phyloP scores from a whole-genome alignment of 106 monocot genomes.

The Narthecium ossifragum region DNA sequence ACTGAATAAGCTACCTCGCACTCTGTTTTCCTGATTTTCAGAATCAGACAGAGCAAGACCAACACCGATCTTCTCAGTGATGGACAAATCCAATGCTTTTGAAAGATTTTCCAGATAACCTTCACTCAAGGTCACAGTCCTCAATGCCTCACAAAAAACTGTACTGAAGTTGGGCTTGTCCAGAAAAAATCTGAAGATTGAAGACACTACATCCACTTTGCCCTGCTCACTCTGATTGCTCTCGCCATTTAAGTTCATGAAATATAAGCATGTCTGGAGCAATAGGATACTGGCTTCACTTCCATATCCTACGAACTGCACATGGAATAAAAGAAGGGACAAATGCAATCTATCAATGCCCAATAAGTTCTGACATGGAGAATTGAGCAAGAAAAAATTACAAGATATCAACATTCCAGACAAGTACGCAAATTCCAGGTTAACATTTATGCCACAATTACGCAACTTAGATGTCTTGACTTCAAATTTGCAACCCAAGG shows the following conservation, averaged over 20 bases:
- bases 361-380: background rate
- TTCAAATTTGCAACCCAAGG: no score
- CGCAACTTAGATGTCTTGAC: background rate
- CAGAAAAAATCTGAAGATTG: constrained; percentile 59
- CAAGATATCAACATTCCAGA: background rate
- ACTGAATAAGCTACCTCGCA: constrained; percentile 41
- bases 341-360: background rate
- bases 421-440: background rate
- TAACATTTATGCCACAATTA: background rate
- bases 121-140: constrained; percentile 23
- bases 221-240: constrained; percentile 21
- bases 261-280: constrained; percentile 67
- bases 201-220: constrained; percentile 36
- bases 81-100: constrained; percentile 50
- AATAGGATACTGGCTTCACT: constrained; percentile 55
- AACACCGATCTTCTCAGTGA: constrained; percentile 53
- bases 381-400: no score
- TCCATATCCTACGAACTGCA: constrained; percentile 70
- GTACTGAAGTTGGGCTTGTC: constrained; percentile 69
- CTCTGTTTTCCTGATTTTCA: constrained; percentile 43
- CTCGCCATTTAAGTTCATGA: constrained; percentile 27
- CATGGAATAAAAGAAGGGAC: background rate
- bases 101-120: constrained; percentile 57
- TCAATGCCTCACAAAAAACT: constrained; percentile 62
- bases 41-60: constrained; percentile 88